Conservation (phyloP, 139 green algal genomes). For the Edaphochlamys debaryana region DNA sequence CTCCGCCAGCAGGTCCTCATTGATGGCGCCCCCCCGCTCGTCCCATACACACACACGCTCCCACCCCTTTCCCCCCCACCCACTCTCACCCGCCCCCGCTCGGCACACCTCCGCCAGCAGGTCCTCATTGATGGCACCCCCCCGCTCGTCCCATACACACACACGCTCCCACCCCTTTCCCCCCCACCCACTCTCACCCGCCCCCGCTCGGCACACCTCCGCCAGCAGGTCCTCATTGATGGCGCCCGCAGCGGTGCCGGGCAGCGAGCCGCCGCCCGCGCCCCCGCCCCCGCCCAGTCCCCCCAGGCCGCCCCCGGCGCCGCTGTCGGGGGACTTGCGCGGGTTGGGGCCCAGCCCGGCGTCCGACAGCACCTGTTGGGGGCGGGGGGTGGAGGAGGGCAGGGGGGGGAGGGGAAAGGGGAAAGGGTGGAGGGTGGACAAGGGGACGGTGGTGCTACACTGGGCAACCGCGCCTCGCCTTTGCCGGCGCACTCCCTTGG, state of each 20-base stretch:
- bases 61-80: neutral
- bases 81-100: slow-evolving; percentile 40
- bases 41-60: too few species aligned
- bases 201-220: slow-evolving; percentile 78
- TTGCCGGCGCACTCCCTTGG: too few species aligned
- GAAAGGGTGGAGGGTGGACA: neutral
- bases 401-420: neutral
- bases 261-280: neutral
- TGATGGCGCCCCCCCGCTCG: neutral
- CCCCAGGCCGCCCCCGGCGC: neutral
- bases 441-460: too few species aligned
- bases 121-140: slow-evolving; percentile 62
- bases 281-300: too few species aligned
- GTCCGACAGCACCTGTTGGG: slow-evolving; percentile 50
- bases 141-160: too few species aligned
- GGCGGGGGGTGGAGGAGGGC: neutral
- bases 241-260: too few species aligned
- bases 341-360: slow-evolving; percentile 15
- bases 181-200: neutral
- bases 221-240: slow-evolving; percentile 71
- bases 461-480: too few species aligned
- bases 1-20: slow-evolving; percentile 81
- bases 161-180: neutral
- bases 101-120: slow-evolving; percentile 80
- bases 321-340: slow-evolving; percentile 27